Conservation (phyloP, 2,329 filamentous ascomycete genomes). For the Fusarium irregulare region DNA sequence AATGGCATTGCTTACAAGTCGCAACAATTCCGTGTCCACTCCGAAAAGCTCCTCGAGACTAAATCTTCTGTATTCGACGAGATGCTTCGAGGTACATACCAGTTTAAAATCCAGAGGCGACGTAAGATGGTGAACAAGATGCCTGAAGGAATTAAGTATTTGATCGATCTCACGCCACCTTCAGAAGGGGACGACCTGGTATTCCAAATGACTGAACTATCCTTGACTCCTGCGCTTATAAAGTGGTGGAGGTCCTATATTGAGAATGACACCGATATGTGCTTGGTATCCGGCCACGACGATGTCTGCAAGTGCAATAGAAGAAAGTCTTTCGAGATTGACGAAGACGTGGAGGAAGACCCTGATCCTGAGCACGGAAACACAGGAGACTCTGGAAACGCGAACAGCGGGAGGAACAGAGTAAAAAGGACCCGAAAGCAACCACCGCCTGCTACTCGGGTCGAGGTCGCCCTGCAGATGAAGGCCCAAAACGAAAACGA, state of each 20-base stretch:
- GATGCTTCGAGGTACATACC: slow-evolving; percentile 57
- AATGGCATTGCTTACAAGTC: slow-evolving; percentile 50
- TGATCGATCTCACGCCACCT: slow-evolving; percentile 73
- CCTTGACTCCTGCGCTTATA: slow-evolving; percentile 65
- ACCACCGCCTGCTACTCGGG: slow-evolving; percentile 1
- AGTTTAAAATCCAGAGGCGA: slow-evolving; percentile 54
- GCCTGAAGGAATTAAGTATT: slow-evolving; percentile 62
- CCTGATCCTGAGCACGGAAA: neutral
- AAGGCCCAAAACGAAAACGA: slow-evolving; percentile 38
- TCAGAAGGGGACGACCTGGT: slow-evolving; percentile 71
- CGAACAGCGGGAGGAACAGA: neutral
- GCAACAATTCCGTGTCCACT: slow-evolving; percentile 58
- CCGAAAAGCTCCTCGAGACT: slow-evolving; percentile 58
- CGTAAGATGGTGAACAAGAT: slow-evolving; percentile 51
- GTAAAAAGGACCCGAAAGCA: neutral
- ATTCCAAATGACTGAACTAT: slow-evolving; percentile 67
- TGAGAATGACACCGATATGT: slow-evolving; percentile 47
- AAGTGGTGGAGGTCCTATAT: slow-evolving; percentile 62
- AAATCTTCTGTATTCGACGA: slow-evolving; percentile 60
- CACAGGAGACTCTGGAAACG: neutral
- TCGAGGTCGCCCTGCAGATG: slow-evolving; percentile 31
- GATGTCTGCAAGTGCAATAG: slow-evolving; percentile 53
- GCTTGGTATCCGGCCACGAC: slow-evolving; percentile 55
- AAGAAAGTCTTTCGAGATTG: neutral
- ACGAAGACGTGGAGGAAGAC: neutral